phyloP scores from a whole-genome alignment of 768 basidiomycete species.

The Mycena polygramma region DNA sequence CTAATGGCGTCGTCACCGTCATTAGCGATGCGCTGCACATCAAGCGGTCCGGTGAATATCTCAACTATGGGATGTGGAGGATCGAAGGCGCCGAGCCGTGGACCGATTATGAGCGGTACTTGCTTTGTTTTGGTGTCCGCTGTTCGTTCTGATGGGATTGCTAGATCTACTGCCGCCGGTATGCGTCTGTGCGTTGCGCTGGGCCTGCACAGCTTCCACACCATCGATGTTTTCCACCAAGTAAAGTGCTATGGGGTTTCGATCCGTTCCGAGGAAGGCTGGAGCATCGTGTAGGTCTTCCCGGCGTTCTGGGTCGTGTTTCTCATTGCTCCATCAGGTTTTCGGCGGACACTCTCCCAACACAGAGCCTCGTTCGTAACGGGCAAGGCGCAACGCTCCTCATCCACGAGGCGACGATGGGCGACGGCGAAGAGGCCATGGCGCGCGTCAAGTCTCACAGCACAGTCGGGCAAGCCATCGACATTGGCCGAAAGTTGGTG shows the following conservation, averaged over 20 bases:
- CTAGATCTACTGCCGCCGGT: conserved; percentile 60
- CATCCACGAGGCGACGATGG: conserved; percentile 96
- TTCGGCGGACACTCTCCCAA: conserved; percentile 92
- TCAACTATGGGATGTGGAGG: conserved; percentile 55
- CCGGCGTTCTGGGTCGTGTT: conserved; percentile 50
- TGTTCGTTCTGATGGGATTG: not conserved
- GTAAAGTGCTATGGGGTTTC: conserved; percentile 80
- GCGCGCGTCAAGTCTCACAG: conserved; percentile 87
- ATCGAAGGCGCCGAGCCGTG: conserved; percentile 60
- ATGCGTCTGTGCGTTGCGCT: conserved; percentile 63
- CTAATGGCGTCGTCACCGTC: conserved; percentile 67
- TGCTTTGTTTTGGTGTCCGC: conserved; percentile 3
- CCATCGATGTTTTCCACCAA: conserved; percentile 82
- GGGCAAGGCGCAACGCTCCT: conserved; percentile 81
- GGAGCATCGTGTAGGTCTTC: conserved; percentile 79
- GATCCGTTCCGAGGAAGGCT: conserved; percentile 76
- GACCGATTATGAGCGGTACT: conserved; percentile 57
- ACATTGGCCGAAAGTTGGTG: conserved; percentile 76
- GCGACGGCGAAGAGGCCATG: conserved; percentile 82
- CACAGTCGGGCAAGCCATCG: conserved; percentile 90
- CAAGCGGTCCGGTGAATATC: conserved; percentile 53
- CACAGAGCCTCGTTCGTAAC: conserved; percentile 71
- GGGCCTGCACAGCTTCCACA: conserved; percentile 70
- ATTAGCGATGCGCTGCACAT: conserved; percentile 69
- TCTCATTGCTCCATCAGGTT: conserved; percentile 63